Base-by-base conservation (phyloP, 73 alveolate genomes). In the Paramecium primaurelia region DNA sequence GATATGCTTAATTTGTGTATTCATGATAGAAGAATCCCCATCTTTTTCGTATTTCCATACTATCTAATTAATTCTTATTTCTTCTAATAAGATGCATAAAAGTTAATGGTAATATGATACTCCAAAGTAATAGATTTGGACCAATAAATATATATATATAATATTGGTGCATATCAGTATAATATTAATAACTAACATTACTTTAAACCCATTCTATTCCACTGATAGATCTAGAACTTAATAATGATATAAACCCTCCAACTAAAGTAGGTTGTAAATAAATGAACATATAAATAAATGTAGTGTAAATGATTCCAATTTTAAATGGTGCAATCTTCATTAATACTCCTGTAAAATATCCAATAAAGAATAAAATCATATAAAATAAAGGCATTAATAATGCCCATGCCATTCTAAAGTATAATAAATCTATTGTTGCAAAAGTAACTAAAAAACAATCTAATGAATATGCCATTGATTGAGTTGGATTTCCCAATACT, bases 381-480 rank as follows among this genome's bases (percentile, higher is more conserved):
- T 80, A 80, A 34, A 80, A 28, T 16, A 47, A 14, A 25, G 91
- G 91, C 91, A 80, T 80, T 26, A 80, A 25, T 11, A 80, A 25
- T 1, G 91, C 91, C 91, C 91, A 80, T n/a, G 58, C 73, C 91
- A 80, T 80, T 47, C 73, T 80, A n/a, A 80, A 80, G 38, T 80
- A 80, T 12, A 80, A 22, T 80, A 80, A 32, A 32, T 80, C 91
- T 5, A 80, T 80, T 10, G 47, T 28, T 10, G 77, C 34, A 20
- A 80, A 11, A 25, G 47, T 28, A 25, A 80, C 91, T 44, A 80
- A 47, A 12, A 80, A 80, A 11, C 91, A 80, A 80, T 80, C 91
- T 80, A 80, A 80, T 6, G 71, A 42, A 20, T 40, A 80, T 26
- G 91, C 71, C 91, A 80, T 80, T 8, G 91, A 80, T 47, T 47